A percentile compares a stretch with the other conserved stretches of the same genome.
phyloP scores from a whole-genome alignment of 371 early-diverging fungal genomes.

The Apophysomyces sp. region DNA sequence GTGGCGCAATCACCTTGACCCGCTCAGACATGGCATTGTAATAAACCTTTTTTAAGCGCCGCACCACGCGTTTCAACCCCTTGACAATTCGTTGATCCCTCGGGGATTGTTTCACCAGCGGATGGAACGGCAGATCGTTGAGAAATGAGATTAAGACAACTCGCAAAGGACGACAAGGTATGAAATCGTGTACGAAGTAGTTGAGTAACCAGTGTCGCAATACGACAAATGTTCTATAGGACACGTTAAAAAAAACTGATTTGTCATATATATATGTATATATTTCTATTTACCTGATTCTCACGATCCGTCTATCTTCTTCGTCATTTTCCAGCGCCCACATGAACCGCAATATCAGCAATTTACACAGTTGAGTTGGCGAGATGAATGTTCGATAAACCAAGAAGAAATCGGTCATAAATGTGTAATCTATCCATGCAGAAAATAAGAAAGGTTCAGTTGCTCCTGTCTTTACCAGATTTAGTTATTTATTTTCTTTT shows the following conservation, averaged over 20 bases:
- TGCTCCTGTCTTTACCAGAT: background rate
- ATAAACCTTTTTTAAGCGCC: slow-evolving; percentile 46
- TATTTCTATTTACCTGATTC: slow-evolving; percentile 49
- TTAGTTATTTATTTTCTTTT: background rate
- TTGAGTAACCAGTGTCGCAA: slow-evolving; percentile 69
- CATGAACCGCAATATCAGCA: slow-evolving; percentile 57
- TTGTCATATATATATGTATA: background rate
- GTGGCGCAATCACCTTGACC: slow-evolving; percentile 44
- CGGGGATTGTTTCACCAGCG: slow-evolving; percentile 38
- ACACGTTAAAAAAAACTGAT: background rate
- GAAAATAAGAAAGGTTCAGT: background rate
- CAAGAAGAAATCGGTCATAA: slow-evolving; percentile 72
- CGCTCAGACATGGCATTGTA: slow-evolving; percentile 27
- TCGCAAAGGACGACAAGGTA: slow-evolving; percentile 49
- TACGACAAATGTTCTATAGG: slow-evolving; percentile 61
- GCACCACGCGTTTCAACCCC: slow-evolving; percentile 44
- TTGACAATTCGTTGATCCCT: slow-evolving; percentile 59
- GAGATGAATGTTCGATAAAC: slow-evolving; percentile 68
- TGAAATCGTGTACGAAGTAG: slow-evolving; percentile 67
- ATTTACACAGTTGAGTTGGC: slow-evolving; percentile 53
- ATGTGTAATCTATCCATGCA: slow-evolving; percentile 58
- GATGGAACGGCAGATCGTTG: slow-evolving; percentile 42
- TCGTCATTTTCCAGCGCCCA: slow-evolving; percentile 61
- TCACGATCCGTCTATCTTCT: slow-evolving; percentile 54
- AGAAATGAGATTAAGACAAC: slow-evolving; percentile 41